These are phyloP conservation scores for Mycena sp. DNA, from an alignment of 1,284 basidiomycete species.

Conservation along the genomic window DNA sequence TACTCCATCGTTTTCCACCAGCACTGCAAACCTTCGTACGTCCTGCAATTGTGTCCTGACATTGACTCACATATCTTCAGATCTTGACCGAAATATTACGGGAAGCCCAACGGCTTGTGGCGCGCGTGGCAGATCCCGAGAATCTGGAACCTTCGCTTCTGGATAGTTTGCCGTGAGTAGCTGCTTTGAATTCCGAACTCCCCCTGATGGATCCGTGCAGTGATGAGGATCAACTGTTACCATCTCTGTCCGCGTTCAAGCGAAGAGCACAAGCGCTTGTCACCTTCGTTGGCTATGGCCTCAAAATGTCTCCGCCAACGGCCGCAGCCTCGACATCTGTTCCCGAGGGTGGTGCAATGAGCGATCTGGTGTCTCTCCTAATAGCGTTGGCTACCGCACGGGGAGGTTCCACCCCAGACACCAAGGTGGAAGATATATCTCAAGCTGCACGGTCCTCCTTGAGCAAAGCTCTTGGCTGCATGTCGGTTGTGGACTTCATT, in stretches of 20 bases:
- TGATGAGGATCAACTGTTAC: slow-evolving; percentile 35
- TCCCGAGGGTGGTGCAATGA: slow-evolving; percentile 39
- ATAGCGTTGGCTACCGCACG: slow-evolving; percentile 52
- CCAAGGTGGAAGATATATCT: slow-evolving; percentile 51
- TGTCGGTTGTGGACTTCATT: slow-evolving; percentile 76
- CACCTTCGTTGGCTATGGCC: slow-evolving; percentile 61
- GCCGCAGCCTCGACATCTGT: slow-evolving; percentile 32
- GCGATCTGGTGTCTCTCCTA: slow-evolving; percentile 55
- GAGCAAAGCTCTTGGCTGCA: slow-evolving; percentile 60
- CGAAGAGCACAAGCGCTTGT: slow-evolving; percentile 75
- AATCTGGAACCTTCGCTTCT: slow-evolving; percentile 60
- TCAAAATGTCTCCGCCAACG: slow-evolving; percentile 46
- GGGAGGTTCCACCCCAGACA: slow-evolving; percentile 32
- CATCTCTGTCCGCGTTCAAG: slow-evolving; percentile 54
- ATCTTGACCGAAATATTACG: slow-evolving; percentile 71
- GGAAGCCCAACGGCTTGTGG: slow-evolving; percentile 73
- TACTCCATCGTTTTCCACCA: slow-evolving; percentile 68
- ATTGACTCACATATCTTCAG: slow-evolving; percentile 47
- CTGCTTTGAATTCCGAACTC: slow-evolving; percentile 3
- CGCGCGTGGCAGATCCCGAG: slow-evolving; percentile 52
- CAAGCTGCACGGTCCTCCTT: slow-evolving; percentile 59
- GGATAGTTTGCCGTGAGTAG: slow-evolving; percentile 61
- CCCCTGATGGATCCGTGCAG: slow-evolving; percentile 61
- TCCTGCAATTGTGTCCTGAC: slow-evolving; percentile 30
- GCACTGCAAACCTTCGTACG: slow-evolving; percentile 67